These are phyloP conservation scores for Plectosphaerella cucumerina DNA, from an alignment of 2,329 filamentous ascomycete species.

Conservation along the genomic window DNA sequence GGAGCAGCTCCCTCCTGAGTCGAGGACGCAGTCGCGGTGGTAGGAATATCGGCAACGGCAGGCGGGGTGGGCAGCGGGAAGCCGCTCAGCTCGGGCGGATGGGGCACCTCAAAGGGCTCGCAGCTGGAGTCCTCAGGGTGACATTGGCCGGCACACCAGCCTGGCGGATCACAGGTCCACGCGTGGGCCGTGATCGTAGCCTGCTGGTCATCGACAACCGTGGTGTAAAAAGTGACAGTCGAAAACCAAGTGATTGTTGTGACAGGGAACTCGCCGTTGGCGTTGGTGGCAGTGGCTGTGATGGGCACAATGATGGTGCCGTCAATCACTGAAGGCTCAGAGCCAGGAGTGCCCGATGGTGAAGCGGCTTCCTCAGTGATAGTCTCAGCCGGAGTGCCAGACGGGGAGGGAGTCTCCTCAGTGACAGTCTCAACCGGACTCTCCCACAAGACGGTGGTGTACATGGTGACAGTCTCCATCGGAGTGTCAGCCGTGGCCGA, in stretches of 20 bases:
- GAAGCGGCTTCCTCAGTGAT: too few relatives aligned
- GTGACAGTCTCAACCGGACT: too few relatives aligned
- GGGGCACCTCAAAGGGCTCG: neutral
- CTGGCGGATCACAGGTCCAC: neutral
- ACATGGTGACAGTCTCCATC: too few relatives aligned
- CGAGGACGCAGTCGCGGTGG: too few relatives aligned
- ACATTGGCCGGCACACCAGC: too few relatives aligned
- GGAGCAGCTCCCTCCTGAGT: too few relatives aligned
- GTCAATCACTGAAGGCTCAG: neutral
- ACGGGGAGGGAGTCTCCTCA: too few relatives aligned
- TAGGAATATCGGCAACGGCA: too few relatives aligned
- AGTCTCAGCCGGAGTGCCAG: neutral
- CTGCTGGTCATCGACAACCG: neutral
- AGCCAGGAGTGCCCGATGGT: neutral
- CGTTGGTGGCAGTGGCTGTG: neutral
- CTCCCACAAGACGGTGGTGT: too few relatives aligned
- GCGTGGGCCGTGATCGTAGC: too few relatives aligned
- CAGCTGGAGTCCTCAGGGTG: too few relatives aligned
- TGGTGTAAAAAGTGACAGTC: slow-evolving; percentile 1
- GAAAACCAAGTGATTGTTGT: slow-evolving; percentile 9
- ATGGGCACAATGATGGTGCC: slow-evolving; percentile 5
- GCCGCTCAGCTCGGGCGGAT: slow-evolving; percentile 2
- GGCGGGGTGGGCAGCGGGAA: slow-evolving; percentile 6
- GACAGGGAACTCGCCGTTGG: slow-evolving; percentile 2
- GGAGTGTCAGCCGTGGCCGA: too few relatives aligned